phyloP scores from a whole-genome alignment of 108 stramenopile species.

The Cyclotella distinguenda region DNA sequence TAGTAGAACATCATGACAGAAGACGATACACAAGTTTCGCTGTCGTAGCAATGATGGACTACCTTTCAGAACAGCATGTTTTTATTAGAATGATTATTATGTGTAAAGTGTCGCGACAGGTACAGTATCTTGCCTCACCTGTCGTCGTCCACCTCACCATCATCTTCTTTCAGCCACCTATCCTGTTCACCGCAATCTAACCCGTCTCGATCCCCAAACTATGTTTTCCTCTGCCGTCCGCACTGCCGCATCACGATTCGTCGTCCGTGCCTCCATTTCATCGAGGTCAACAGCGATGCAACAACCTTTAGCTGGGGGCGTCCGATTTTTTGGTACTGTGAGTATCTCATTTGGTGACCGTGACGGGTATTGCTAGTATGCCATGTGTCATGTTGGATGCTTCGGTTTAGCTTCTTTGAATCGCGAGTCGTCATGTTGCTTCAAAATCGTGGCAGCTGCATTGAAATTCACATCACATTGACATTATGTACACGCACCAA shows the following conservation, averaged over 20 bases:
- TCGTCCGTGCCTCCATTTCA: conserved; percentile 55
- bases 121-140: too few relatives aligned
- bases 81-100: too few relatives aligned
- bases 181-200: neutral
- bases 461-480: neutral
- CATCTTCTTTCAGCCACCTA: neutral
- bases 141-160: too few relatives aligned
- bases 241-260: conserved; percentile 66
- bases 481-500: neutral
- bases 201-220: neutral
- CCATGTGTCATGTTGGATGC: too few relatives aligned
- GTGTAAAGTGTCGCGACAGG: too few relatives aligned
- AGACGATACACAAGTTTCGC: neutral
- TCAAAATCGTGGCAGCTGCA: too few relatives aligned
- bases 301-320: conserved; percentile 31
- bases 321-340: conserved; percentile 56
- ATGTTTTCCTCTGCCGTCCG: conserved; percentile 78
- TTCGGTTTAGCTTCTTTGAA: too few relatives aligned
- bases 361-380: too few relatives aligned
- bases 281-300: conserved; percentile 37
- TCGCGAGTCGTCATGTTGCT: too few relatives aligned
- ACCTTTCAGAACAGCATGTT: neutral
- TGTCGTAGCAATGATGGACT: neutral
- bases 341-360: too few relatives aligned
- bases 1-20: too few relatives aligned